phyloP scores from a whole-genome alignment of 208 protist genomes.

The Crithidia brevicula region DNA sequence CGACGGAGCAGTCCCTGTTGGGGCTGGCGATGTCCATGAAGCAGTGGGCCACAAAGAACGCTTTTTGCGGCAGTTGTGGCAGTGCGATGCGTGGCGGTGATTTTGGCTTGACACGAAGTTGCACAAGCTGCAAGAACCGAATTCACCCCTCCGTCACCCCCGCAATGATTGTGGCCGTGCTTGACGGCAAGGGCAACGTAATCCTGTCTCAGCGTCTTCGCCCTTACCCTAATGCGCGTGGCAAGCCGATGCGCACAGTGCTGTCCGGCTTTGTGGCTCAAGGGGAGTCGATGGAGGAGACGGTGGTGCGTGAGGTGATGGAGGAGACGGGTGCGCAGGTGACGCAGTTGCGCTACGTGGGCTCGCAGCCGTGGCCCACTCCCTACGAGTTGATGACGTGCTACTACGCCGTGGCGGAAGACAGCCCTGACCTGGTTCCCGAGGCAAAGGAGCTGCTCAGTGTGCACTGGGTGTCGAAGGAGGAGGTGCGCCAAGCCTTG shows the following conservation, averaged over 20 bases:
- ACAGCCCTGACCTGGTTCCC: slow-evolving; percentile 21
- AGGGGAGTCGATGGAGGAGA: slow-evolving; percentile 63
- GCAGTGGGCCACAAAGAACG: slow-evolving; percentile 30
- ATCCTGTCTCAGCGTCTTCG: slow-evolving; percentile 38
- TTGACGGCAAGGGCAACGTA: slow-evolving; percentile 50
- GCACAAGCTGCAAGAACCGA: slow-evolving; percentile 30
- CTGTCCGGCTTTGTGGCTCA: slow-evolving; percentile 52
- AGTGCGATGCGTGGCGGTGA: slow-evolving; percentile 13
- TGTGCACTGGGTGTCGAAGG: slow-evolving; percentile 54
- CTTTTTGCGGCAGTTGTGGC: slow-evolving; percentile 43
- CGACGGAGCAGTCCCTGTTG: slow-evolving; percentile 33
- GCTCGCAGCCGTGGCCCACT: slow-evolving; percentile 60
- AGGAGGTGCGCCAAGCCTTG: slow-evolving; percentile 41
- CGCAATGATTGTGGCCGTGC: slow-evolving; percentile 52
- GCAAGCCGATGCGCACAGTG: slow-evolving; percentile 27
- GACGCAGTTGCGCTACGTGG: slow-evolving; percentile 50
- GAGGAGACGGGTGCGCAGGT: slow-evolving; percentile 57
- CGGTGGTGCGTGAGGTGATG: slow-evolving; percentile 53
- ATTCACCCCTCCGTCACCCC: slow-evolving; percentile 39
- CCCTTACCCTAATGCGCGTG: neutral
- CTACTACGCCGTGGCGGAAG: slow-evolving; percentile 58
- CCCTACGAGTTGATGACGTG: slow-evolving; percentile 53
- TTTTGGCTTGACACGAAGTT: slow-evolving; percentile 25
- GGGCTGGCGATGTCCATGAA: slow-evolving; percentile 41
- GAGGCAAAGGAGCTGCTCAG: slow-evolving; percentile 42